These are phyloP conservation scores for Diospyros kaki DNA, from an alignment of 148 eudicot species.

Conservation along the genomic window DNA sequence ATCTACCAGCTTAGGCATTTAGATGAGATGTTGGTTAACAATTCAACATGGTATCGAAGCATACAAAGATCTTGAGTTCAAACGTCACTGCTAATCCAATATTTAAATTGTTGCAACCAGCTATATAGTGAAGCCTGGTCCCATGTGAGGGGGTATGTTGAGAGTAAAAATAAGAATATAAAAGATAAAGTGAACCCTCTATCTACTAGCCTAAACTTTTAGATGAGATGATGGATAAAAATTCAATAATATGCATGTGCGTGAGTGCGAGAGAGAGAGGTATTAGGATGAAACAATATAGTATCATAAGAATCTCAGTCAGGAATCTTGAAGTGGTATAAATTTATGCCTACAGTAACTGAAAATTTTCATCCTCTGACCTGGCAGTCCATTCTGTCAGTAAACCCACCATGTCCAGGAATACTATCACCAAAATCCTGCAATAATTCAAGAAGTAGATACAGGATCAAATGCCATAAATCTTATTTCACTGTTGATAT, in stretches of 20 bases:
- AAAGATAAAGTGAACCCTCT: no score
- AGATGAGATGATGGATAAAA: no score
- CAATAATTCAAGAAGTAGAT: background rate
- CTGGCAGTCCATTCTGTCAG: constrained; percentile 99
- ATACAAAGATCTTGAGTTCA: no score
- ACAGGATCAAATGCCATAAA: background rate
- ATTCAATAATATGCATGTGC: background rate
- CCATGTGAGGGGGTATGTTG: no score
- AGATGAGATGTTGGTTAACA: no score
- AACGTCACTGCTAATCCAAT: no score
- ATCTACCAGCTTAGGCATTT: no score
- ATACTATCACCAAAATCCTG: constrained; percentile 99
- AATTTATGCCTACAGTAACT: background rate
- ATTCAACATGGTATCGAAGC: no score
- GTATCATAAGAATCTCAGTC: background rate
- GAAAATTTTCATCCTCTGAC: constrained; percentile 25
- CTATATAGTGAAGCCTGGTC: no score
- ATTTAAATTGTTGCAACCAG: no score
- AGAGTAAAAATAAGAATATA: no score
- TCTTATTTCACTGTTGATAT: background rate
- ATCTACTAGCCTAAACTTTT: no score
- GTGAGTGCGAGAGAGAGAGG: background rate
- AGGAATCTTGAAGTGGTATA: background rate
- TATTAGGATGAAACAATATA: background rate
- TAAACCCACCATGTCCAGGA: constrained; percentile 97